Evolutionary conservation across 2,329 filamentous ascomycete species (phyloP), one percentile per base, ranked within the genome.

Genomic region (Trichophyton simii): DNA sequence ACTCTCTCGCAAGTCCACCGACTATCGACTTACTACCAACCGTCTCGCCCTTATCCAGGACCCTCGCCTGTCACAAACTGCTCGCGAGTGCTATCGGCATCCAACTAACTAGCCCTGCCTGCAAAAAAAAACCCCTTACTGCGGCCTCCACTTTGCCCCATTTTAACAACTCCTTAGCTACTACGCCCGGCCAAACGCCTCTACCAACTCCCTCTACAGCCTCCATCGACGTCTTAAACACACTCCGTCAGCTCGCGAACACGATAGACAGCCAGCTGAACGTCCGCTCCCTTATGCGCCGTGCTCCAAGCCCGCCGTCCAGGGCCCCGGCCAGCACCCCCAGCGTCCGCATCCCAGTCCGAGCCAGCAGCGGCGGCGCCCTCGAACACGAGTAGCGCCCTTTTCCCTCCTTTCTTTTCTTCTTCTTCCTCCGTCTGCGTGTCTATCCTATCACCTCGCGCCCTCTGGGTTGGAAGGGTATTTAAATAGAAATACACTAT

Each of bases 311-410:
- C 28, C 25, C 9, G 5, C 50, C 25, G 28, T 54, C 22, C 50
- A 54, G 28, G 50, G 50, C 50, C 50, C 50, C 22, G 44, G 44
- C 44, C 44, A 48, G 22, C 50, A 54, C 13, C 50, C 28, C 25
- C 28, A 54, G 50, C 50, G 13, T 54, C 50, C 18, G 31, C 50
- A 22, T 25, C 22, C 18, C 2, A 22, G 18, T 11, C 44, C 20
- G 44, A 48, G 22, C 50, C 50, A 54, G 50, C 50, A 25, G 50
- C 50, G 50, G 50, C 50, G 22, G 50, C 50, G 50, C 50, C 50
- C 50, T 54, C 50, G 50, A 31, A 54, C 34, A 41, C 55, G 34
- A 31, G 55, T 44, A 58, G 20, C 34, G 55, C 55, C 55, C n/a
- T 38, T 34, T 58, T 58, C n/a, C 8, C 34, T 15, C 34, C 34